Evolutionary conservation across 2,329 filamentous ascomycete species (phyloP), one percentile per base, ranked within the genome.

Genomic region (Ophiognomonia clavigignenti-juglandacearum): DNA sequence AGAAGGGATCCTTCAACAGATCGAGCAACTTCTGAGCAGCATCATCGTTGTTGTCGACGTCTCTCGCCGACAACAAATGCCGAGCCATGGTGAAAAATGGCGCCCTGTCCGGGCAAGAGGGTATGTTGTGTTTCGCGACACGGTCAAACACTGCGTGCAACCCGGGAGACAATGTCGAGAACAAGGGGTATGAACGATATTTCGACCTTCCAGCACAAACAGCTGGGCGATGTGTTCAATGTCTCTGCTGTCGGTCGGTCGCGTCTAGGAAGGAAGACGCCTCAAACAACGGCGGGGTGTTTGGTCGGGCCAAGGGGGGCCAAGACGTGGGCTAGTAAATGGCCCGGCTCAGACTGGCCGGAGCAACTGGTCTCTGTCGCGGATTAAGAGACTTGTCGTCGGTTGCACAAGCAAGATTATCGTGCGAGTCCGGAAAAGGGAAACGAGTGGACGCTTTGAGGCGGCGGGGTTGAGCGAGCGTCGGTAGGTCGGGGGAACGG

Each of bases 1-100:
- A 66, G 54, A 78, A 80, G 9, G 77, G 77, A 51, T 77, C 65
- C 48, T 71, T 61, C 11, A 80, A 61, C 39, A 80, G 61, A 3
- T 72, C 59, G 29, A 77, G 61, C 40, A 77, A 60, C 58, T 75
- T 62, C 44, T 72, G 52, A 31, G 62, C 71, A 2, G 66, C 54
- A 44, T 70, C 65, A 18, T 42, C 43, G 18, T 13, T n/a, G n/a
- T n/a, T n/a, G n/a, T n/a, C n/a, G n/a, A n/a, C 16, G 13, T 39
- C 41, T 8, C 54, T 51, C 18, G 16, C 20, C 34, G 18, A 36
- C 34, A 9, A 7, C 20, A 39, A 27, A 62, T 36, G 43, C 32
- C 47, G 13, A 20, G 45, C 52, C 52, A 55, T 48, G 6, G 18
- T 49, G 36, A 16, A 10, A 22, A 20, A 24, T 22, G 4, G 35